Base-by-base conservation (phyloP, 805 yeast genomes). In the Cyberlindnera euphorbiae region DNA sequence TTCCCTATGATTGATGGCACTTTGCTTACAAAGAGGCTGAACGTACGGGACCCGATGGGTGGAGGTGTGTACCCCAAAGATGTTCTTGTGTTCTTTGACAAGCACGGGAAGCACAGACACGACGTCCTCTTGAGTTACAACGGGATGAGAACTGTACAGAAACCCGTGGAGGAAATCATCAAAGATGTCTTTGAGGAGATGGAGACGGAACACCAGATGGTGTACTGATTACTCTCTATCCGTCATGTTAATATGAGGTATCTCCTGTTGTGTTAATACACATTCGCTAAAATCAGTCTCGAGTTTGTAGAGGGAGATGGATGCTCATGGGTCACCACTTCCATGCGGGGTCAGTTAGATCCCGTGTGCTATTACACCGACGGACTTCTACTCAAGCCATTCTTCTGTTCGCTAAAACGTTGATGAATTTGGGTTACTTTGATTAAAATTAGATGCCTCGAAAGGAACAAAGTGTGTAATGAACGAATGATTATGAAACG, bases 1-100 rank as follows among this genome's bases (percentile, higher is more conserved):
- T 54, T 54, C 39, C 53, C 53, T 2, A 14, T 54, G 13, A 28
- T 49, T 2, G 41, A 46, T 31, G 39, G 49, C 6, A 23, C 44
- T 0, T 18, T 29, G n/a, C 36, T 49, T 2, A 33, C 46, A 6
- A 50, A 46, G 26, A 35, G 25, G 7, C 35, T 49, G 17, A 45
- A 46, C n/a, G 50, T 45, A 1, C 13, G 50, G 19, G 58, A 54
- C 28, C 58, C 58, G 8, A 14, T 52, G 13, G 58, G 58, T 14
- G 58, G 58, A 26, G 57, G 57, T 32, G 48, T 51, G 1, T 54
- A 54, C 31, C 58, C 58, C 1, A 27, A 45, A 16, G 58, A 54
- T 23, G 41, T 46, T 11, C 23, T 54, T 10, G 26, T 52, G 10
- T 40, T 52, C 11, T 54, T 41, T 30, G 56, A 51, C 33, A 34